phyloP scores from a whole-genome alignment of 2,329 filamentous ascomycete genomes.

The Alternaria sp. region DNA sequence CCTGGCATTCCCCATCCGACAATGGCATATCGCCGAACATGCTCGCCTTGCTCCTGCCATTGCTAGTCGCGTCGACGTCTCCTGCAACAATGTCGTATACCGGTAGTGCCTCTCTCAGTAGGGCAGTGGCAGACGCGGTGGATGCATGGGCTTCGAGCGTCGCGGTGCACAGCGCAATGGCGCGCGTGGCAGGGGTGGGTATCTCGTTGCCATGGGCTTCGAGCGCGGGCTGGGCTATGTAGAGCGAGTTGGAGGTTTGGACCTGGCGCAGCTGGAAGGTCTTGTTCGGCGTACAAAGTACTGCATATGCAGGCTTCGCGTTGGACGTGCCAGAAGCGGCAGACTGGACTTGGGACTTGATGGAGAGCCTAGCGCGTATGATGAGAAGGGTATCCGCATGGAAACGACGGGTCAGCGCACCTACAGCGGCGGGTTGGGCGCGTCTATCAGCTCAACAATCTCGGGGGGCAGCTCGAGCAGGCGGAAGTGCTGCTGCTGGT shows the following conservation, averaged over 20 bases:
- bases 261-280: conserved; percentile 69
- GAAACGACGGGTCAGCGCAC: conserved; percentile 30
- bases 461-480: conserved; percentile 67
- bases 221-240: conserved; percentile 57
- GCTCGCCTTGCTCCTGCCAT: conserved; percentile 42
- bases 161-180: conserved; percentile 53
- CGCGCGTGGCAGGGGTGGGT: conserved; percentile 45
- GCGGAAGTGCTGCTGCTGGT: conserved; percentile 60
- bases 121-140: conserved; percentile 42
- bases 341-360: conserved; percentile 43
- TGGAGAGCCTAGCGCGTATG: conserved; percentile 39
- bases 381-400: conserved; percentile 31
- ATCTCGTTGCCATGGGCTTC: conserved; percentile 45
- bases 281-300: conserved; percentile 64
- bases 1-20: conserved; percentile 59
- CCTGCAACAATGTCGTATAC: conserved; percentile 45
- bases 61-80: conserved; percentile 36
- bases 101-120: conserved; percentile 49
- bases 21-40: conserved; percentile 61
- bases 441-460: conserved; percentile 60
- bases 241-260: conserved; percentile 69
- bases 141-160: conserved; percentile 52
- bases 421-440: conserved; percentile 54
- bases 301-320: conserved; percentile 55
- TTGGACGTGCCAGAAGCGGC: conserved; percentile 22